Evolutionary conservation across 2,329 filamentous ascomycete genomes (phyloP).

Genomic region (Talaromyces atroroseus): DNA sequence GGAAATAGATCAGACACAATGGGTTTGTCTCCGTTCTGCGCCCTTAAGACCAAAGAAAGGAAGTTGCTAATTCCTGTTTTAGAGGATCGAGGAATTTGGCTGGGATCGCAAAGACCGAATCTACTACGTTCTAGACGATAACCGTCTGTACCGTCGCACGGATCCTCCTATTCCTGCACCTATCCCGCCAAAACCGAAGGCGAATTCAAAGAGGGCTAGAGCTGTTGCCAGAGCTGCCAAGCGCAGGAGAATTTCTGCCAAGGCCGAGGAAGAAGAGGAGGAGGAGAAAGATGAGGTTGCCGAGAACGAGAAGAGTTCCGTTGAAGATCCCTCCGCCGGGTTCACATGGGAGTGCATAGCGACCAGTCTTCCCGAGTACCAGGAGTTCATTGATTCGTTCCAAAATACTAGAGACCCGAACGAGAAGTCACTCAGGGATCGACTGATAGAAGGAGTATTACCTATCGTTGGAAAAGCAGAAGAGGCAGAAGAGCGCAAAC

Average conservation of each 20-base stretch:
- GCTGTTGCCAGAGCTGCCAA: slow-evolving; percentile 64
- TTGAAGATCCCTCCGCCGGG: slow-evolving; percentile 63
- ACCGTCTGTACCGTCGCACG: slow-evolving; percentile 83
- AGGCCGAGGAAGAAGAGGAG: slow-evolving; percentile 41
- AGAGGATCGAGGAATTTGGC: slow-evolving; percentile 52
- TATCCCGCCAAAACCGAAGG: slow-evolving; percentile 56
- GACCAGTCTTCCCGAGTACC: slow-evolving; percentile 72
- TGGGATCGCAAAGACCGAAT: slow-evolving; percentile 83
- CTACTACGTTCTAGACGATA: slow-evolving; percentile 90
- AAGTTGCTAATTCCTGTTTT: neutral
- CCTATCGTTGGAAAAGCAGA: slow-evolving; percentile 77
- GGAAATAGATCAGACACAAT: slow-evolving; percentile 73
- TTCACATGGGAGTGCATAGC: slow-evolving; percentile 90
- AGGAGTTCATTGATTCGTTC: slow-evolving; percentile 63
- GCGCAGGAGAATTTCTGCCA: slow-evolving; percentile 53
- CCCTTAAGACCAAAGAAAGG: neutral
- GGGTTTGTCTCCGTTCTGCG: slow-evolving; percentile 54
- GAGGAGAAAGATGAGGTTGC: slow-evolving; percentile 29
- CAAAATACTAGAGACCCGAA: slow-evolving; percentile 74
- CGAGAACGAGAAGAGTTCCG: slow-evolving; percentile 32
- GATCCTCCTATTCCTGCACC: slow-evolving; percentile 60
- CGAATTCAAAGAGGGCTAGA: slow-evolving; percentile 61
- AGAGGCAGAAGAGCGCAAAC: slow-evolving; percentile 63
- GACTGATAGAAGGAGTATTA: slow-evolving; percentile 70
- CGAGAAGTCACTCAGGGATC: slow-evolving; percentile 69